A percentile compares a stretch with the other conserved stretches of the same genome.
Conservation (phyloP, 345 rosid genomes). For the Noccaea bulbosa region DNA sequence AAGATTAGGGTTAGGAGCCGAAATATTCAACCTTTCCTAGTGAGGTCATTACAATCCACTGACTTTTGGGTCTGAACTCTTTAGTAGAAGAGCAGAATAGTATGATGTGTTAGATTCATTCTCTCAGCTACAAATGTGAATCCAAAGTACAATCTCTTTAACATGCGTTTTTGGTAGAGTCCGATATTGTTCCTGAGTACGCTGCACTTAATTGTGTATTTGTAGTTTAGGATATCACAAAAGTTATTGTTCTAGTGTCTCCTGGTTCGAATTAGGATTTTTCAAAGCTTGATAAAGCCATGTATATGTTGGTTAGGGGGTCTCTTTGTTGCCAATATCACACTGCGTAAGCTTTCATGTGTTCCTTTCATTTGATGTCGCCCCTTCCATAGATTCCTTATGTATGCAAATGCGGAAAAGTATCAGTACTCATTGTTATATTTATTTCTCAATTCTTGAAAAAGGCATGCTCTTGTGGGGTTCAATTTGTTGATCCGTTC, state of each 20-base stretch:
- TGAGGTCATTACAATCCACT: conserved; percentile 7
- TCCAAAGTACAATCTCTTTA: neutral
- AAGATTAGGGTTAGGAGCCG: conserved; percentile 23
- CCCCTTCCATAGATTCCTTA: neutral
- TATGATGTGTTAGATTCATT: conserved; percentile 17
- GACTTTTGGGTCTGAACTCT: conserved; percentile 9
- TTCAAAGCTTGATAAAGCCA: conserved; percentile 10
- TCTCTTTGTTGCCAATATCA: conserved; percentile 4
- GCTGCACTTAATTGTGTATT: conserved; percentile 2
- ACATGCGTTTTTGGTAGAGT: neutral
- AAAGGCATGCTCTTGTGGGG: neutral
- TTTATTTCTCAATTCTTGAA: neutral
- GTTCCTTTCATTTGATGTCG: neutral
- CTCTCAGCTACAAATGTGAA: conserved; percentile 4
- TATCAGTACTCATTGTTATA: neutral
- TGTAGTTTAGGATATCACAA: conserved; percentile 1
- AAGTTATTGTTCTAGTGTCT: conserved; percentile 2
- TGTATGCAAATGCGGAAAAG: neutral
- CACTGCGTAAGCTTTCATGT: conserved; percentile 15
- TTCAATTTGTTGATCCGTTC: conserved; percentile 14
- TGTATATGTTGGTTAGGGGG: neutral
- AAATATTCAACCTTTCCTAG: neutral
- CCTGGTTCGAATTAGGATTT: neutral
- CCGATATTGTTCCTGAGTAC: neutral
- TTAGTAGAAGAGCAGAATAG: neutral